Base-by-base conservation (phyloP, 2,329 filamentous ascomycete genomes). In the Corniculantispora saksenae region DNA sequence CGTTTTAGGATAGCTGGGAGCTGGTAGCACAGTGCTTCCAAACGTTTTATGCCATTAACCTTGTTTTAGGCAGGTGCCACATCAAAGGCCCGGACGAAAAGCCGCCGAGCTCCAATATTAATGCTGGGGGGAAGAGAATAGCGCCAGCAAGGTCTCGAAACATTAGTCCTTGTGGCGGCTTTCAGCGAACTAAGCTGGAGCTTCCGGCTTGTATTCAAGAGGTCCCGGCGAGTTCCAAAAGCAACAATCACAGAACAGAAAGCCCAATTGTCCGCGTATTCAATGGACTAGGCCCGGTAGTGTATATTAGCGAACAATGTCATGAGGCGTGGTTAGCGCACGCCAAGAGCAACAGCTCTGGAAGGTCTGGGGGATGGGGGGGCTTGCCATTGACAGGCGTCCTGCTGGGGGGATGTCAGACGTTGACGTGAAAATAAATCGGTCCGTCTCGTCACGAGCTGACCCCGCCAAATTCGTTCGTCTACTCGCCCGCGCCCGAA, bases 391-490 rank as follows among this genome's bases (percentile, higher is more conserved):
- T 40, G n/a, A 48, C 5, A 38, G 4, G 43, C 57, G n/a, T 45
- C 57, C n/a, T n/a, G n/a, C n/a, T n/a, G n/a, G n/a, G n/a, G 2
- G 32, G 15, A 43, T 21, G 58, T 61, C 32, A 61, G 58, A 53
- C 27, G 29, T 53, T n/a, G 32, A 40, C 32, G 58, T 43, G 21
- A 40, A 32, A 32, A 43, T 43, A 38, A 53, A 61, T 61, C 58
- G 47, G 58, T 61, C 58, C 58, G 45, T 61, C 47, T 61, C 32
- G 58, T 53, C 47, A 53, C 47, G 47, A 53, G 45, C 27, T 29
- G 23, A 53, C 29, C 58, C 47, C 32, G 47, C 23, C 47, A 53
- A 25, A n/a, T n/a, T n/a, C n/a, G n/a, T 53, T 27, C 58, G 32
- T 27, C 32, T 32, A n/a, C 32, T 32, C 10, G 32, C 32, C 29